phyloP scores from a whole-genome alignment of 2,329 filamentous ascomycete species.

The Colletotrichum echinochloae region DNA sequence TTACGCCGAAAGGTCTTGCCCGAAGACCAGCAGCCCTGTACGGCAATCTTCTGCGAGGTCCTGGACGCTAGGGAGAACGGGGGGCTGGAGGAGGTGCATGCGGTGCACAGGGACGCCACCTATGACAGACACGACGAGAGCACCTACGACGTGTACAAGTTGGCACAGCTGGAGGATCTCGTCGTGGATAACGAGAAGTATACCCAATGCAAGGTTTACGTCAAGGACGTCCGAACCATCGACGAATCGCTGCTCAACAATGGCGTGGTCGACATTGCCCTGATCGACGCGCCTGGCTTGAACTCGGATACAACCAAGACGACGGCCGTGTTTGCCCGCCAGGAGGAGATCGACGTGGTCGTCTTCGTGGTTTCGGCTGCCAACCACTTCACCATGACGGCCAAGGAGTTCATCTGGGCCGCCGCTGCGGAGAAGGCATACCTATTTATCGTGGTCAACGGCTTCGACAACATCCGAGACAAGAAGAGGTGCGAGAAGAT shows the following conservation, averaged over 20 bases:
- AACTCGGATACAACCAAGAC: constrained; percentile 98
- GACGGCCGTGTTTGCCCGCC: constrained; percentile 94
- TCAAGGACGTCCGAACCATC: constrained; percentile 88
- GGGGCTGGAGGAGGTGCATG: constrained; percentile 94
- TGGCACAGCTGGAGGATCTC: constrained; percentile 86
- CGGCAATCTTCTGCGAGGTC: constrained; percentile 98
- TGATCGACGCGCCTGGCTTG: constrained; percentile 95
- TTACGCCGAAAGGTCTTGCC: constrained; percentile 91
- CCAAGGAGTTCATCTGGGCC: constrained; percentile 97
- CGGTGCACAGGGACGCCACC: constrained; percentile 81
- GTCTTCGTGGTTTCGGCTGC: constrained; percentile 98
- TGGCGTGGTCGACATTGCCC: constrained; percentile 95
- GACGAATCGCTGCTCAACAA: constrained; percentile 97
- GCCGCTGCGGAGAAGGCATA: constrained; percentile 98
- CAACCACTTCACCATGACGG: constrained; percentile 97
- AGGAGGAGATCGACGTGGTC: constrained; percentile 98
- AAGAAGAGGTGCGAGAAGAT: constrained; percentile 91
- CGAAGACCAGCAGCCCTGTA: constrained; percentile 98
- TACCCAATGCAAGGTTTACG: constrained; percentile 95
- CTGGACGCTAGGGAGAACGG: constrained; percentile 91
- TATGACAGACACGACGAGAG: constrained; percentile 94
- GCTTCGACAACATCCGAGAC: constrained; percentile 93
- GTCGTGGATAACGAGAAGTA: constrained; percentile 91
- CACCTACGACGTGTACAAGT: constrained; percentile 87
- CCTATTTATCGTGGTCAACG: constrained; percentile 96